phyloP scores from a whole-genome alignment of 495 filamentous ascomycete species.

The Elasticomyces elasticus region DNA sequence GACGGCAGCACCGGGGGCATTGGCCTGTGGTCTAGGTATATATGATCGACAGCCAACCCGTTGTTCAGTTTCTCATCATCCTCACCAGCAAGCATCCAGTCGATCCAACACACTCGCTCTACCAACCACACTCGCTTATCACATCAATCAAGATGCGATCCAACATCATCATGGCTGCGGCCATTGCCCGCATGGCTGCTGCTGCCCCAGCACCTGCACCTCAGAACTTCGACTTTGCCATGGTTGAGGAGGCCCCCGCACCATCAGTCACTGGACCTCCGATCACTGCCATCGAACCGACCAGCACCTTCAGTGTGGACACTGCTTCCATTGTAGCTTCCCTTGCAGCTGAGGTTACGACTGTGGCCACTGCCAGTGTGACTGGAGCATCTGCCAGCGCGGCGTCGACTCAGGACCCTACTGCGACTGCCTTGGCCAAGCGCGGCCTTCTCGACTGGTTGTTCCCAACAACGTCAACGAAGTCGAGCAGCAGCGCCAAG shows the following conservation, averaged over 20 bases:
- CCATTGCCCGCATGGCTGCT: slow-evolving; percentile 1
- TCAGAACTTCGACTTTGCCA: slow-evolving; percentile 13
- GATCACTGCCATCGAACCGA: not conserved
- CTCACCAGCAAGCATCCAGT: not conserved
- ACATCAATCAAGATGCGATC: slow-evolving; percentile 1
- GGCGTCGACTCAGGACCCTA: slow-evolving; percentile 5
- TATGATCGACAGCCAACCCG: not conserved
- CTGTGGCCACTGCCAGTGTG: slow-evolving; percentile 4
- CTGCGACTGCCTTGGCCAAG: not conserved
- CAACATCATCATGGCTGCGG: not conserved
- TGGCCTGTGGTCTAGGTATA: no score
- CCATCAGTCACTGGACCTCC: slow-evolving; percentile 5
- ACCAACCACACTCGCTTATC: not conserved
- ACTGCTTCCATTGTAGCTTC: slow-evolving; percentile 8
- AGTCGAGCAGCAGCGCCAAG: not conserved
- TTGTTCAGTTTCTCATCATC: not conserved
- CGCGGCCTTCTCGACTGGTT: not conserved
- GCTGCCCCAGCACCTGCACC: slow-evolving; percentile 7
- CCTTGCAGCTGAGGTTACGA: slow-evolving; percentile 1
- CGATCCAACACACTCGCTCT: not conserved
- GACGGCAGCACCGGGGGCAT: no score
- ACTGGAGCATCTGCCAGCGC: slow-evolving; percentile 15
- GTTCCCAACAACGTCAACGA: not conserved
- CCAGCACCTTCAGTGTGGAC: slow-evolving; percentile 1
- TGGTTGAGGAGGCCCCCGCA: slow-evolving; percentile 1